A percentile compares a stretch with the other conserved stretches of the same genome.
These are phyloP conservation scores for Besnoitia besnoiti DNA, from an alignment of 169 alveolate species.

Conservation along the genomic window DNA sequence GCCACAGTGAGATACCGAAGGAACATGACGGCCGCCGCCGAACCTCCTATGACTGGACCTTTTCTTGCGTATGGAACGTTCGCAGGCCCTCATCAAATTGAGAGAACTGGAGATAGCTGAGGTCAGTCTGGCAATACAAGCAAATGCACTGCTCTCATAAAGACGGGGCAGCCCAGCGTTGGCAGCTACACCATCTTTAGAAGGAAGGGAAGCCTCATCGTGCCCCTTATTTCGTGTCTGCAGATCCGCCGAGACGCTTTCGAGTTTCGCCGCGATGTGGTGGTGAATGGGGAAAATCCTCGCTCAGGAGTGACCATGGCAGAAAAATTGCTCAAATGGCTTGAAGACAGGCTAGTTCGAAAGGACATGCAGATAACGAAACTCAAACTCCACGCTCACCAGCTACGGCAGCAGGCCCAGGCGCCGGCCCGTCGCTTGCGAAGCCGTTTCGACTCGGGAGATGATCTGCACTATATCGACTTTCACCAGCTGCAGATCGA, in stretches of 20 bases:
- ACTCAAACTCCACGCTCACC: slow-evolving; percentile 78
- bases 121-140: background rate
- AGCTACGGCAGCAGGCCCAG: slow-evolving; percentile 57
- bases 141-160: no score
- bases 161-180: no score
- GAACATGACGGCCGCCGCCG: background rate
- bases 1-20: background rate
- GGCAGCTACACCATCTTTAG: no score
- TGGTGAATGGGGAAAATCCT: slow-evolving; percentile 78
- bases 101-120: slow-evolving; percentile 27
- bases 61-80: background rate
- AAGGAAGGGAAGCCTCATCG: no score
- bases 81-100: slow-evolving; percentile 11
- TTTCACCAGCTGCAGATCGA: slow-evolving; percentile 92
- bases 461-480: slow-evolving; percentile 88
- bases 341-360: slow-evolving; percentile 86
- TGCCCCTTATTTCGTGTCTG: background rate
- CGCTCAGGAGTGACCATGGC: slow-evolving; percentile 90
- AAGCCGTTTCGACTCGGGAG: slow-evolving; percentile 78
- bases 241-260: slow-evolving; percentile 86
- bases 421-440: slow-evolving; percentile 67
- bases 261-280: slow-evolving; percentile 84
- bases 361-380: slow-evolving; percentile 84
- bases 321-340: slow-evolving; percentile 85
- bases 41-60: background rate